Evolutionary conservation across 306 rosid genomes (phyloP).

Genomic region (Sicyos edulis): DNA sequence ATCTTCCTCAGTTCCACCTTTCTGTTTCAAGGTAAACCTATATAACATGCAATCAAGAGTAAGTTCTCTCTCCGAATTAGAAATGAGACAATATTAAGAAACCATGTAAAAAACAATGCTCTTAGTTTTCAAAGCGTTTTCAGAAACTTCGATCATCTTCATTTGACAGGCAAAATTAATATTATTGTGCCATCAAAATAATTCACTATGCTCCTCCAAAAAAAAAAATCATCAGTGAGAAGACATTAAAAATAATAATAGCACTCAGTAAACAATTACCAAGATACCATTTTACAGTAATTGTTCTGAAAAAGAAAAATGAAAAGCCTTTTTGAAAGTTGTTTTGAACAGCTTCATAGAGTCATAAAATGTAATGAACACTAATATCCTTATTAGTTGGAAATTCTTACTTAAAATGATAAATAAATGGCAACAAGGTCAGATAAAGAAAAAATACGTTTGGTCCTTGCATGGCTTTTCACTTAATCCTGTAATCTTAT

Average conservation of each 20-base stretch:
- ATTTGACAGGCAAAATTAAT: neutral
- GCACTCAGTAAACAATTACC: too few relatives aligned
- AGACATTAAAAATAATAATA: neutral
- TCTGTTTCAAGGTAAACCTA: slow-evolving; percentile 63
- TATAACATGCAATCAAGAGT: neutral
- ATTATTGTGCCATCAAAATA: neutral
- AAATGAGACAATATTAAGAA: neutral
- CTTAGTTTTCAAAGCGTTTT: neutral
- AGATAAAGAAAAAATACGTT: slow-evolving; percentile 29
- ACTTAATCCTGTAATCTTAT: slow-evolving; percentile 79
- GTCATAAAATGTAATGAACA: neutral
- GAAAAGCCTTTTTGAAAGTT: neutral
- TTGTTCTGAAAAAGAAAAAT: neutral
- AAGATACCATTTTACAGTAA: too few relatives aligned
- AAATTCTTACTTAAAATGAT: neutral
- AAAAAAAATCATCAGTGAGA: too few relatives aligned
- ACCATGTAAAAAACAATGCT: neutral
- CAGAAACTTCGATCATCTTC: neutral
- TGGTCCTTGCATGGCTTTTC: slow-evolving; percentile 77
- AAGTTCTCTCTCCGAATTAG: neutral
- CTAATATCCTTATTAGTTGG: neutral
- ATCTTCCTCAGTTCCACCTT: slow-evolving; percentile 29
- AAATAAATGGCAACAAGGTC: neutral
- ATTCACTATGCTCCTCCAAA: too few relatives aligned
- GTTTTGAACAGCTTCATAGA: neutral